Conservation (phyloP, 2,329 filamentous ascomycete genomes). For the Penicillium sumatraense region DNA sequence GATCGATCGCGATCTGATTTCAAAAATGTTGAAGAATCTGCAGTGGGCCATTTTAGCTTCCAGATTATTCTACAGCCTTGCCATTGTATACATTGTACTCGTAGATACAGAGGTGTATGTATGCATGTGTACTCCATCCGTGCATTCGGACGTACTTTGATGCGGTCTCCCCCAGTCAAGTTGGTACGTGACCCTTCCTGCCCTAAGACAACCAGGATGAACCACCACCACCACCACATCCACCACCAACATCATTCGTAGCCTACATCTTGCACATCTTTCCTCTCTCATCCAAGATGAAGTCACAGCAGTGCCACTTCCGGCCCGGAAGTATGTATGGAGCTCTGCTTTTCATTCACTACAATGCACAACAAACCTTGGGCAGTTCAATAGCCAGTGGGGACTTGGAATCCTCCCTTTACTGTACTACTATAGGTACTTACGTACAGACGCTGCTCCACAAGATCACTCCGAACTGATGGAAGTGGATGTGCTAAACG, state of each 20-base stretch:
- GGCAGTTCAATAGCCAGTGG: slow-evolving; percentile 3
- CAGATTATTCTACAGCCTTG: slow-evolving; percentile 1
- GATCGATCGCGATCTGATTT: slow-evolving; percentile 4
- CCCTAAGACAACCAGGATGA: not conserved
- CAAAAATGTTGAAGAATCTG: not conserved
- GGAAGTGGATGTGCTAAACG: slow-evolving; percentile 1
- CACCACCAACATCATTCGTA: not conserved
- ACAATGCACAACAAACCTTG: not conserved
- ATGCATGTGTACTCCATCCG: too few relatives aligned
- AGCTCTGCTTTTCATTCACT: not conserved
- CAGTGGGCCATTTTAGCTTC: slow-evolving; percentile 1
- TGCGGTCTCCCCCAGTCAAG: too few relatives aligned
- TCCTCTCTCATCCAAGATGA: not conserved
- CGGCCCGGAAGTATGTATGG: not conserved
- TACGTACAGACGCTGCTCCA: slow-evolving; percentile 1
- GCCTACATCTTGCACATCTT: not conserved
- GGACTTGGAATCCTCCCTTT: not conserved
- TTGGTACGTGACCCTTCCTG: not conserved
- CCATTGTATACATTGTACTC: not conserved
- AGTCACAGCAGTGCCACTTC: not conserved
- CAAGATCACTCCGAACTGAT: slow-evolving; percentile 1
- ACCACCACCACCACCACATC: not conserved
- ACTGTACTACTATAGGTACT: too few relatives aligned
- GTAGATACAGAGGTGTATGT: not conserved
- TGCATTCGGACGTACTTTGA: too few relatives aligned